A percentile compares a stretch with the other conserved stretches of the same genome.
Conservation (phyloP, 345 rosid genomes). For the Sisymbrium altissimum region DNA sequence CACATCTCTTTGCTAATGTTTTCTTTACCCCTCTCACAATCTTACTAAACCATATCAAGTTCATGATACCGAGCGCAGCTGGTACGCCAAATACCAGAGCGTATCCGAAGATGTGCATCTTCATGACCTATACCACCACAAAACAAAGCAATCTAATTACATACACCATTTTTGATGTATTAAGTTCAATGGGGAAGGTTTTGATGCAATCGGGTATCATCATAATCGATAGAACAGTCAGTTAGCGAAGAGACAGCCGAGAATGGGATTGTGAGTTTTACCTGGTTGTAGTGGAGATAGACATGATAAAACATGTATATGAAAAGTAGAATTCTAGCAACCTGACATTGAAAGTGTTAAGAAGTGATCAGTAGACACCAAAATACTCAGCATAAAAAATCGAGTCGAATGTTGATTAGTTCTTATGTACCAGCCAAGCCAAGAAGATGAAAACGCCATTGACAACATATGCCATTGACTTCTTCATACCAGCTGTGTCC, state of each 20-base stretch:
- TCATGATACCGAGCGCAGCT: constrained; percentile 58
- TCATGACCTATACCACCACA: constrained; percentile 49
- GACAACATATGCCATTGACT: constrained; percentile 61
- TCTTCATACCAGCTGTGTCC: constrained; percentile 89
- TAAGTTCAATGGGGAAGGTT: not conserved
- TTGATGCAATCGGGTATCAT: not conserved
- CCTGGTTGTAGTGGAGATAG: constrained; percentile 76
- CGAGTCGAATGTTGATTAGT: not conserved
- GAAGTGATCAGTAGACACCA: not conserved
- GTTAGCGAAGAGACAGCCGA: not conserved
- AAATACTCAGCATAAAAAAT: not conserved
- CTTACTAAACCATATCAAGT: constrained; percentile 83
- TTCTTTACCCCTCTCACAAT: constrained; percentile 77
- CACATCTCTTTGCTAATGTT: constrained; percentile 70
- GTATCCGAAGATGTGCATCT: constrained; percentile 58
- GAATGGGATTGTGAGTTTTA: constrained; percentile 17
- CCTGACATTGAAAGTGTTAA: constrained; percentile 42
- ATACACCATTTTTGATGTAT: not conserved
- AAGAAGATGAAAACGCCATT: constrained; percentile 80
- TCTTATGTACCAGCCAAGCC: constrained; percentile 67
- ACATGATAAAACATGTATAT: constrained; percentile 79
- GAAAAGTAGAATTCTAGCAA: constrained; percentile 79
- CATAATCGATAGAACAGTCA: not conserved
- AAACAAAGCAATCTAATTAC: not conserved
- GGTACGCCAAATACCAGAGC: constrained; percentile 66